phyloP scores from a whole-genome alignment of 108 stramenopile genomes.

The Nitzschia sp. region DNA sequence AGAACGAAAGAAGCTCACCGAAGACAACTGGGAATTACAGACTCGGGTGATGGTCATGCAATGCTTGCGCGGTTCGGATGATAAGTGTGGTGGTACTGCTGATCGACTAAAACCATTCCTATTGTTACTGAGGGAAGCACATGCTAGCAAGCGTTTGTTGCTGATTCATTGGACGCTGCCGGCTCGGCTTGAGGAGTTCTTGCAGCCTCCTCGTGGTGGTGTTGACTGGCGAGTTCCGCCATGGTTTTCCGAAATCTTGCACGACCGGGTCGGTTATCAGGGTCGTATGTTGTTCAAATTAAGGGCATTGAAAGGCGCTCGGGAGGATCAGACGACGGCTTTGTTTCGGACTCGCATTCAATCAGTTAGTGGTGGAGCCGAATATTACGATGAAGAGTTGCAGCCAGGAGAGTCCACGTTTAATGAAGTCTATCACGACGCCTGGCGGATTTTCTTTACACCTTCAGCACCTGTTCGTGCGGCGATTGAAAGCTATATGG shows the following conservation, averaged over 20 bases:
- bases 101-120: constrained; percentile 37
- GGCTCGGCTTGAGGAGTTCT: constrained; percentile 33
- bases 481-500: constrained; percentile 16
- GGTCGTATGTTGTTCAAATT: background rate
- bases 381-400: constrained; percentile 9
- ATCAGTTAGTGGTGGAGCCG: constrained; percentile 17
- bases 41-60: constrained; percentile 32
- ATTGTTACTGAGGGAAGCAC: constrained; percentile 20
- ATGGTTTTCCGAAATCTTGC: background rate
- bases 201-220: constrained; percentile 43
- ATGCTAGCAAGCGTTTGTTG: constrained; percentile 33
- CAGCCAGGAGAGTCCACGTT: constrained; percentile 11
- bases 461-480: constrained; percentile 38
- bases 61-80: constrained; percentile 23
- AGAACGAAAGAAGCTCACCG: constrained; percentile 12
- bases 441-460: constrained; percentile 44
- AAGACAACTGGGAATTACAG: constrained; percentile 16
- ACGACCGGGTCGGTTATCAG: background rate
- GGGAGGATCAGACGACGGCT: background rate
- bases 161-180: constrained; percentile 49
- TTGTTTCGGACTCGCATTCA: constrained; percentile 12
- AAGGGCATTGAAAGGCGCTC: background rate
- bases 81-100: constrained; percentile 43
- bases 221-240: constrained; percentile 51
- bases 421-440: constrained; percentile 39